Evolutionary conservation across 2,329 filamentous ascomycete genomes (phyloP), one percentile per base, ranked within the genome.

Genomic region (Didymella glomerata): DNA sequence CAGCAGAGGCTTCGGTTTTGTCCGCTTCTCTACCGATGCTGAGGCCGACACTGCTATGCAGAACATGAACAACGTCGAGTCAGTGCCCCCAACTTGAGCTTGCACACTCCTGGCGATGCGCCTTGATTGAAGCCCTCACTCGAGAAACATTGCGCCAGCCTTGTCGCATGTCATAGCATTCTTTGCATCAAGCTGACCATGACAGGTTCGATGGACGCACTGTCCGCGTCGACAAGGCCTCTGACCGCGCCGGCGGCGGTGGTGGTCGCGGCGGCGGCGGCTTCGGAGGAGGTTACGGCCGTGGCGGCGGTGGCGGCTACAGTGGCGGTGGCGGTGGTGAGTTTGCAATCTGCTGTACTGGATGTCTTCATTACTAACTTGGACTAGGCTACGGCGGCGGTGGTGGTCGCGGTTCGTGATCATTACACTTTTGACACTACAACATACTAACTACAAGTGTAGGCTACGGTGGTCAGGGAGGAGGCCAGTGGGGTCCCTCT

Each of bases 1-100:
- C 78, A 97, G 93, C 84, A 92, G 95, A 78, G 95, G 95, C 61
- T 99, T 98, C 78, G 95, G 95, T 47, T 98, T 98, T 78, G 94
- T 99, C 65, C 91, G 93, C 70, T 99, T 94, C 81, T 81, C 86
- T 50, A 87, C 88, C 66, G 91, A 93, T 66, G 80, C 83, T 45
- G 90, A 93, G 78, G 91, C 92, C 63, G 88, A 93, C 73, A 84
- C 85, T 67, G 92, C 92, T 42, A 94, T 94, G 77, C 78, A 83
- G 45, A 82, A 83, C 66, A 93, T 95, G 91, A 94, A 95, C 83
- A 93, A 93, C 76, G 83, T 91, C 70, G 93, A 97, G 94, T 97
- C 85, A 79, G 91, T 76, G 32, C 30, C 36, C 40, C 48, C 48
- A 44, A n/a, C 28, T 16, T 38, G 14, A 27, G 8, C 11, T 27